Percentiles rank a stretch among this genome's conserved stretches.
These are phyloP conservation scores for Aspergillus clavatus DNA, from an alignment of 2,329 filamentous ascomycete species.

Conservation along the genomic window DNA sequence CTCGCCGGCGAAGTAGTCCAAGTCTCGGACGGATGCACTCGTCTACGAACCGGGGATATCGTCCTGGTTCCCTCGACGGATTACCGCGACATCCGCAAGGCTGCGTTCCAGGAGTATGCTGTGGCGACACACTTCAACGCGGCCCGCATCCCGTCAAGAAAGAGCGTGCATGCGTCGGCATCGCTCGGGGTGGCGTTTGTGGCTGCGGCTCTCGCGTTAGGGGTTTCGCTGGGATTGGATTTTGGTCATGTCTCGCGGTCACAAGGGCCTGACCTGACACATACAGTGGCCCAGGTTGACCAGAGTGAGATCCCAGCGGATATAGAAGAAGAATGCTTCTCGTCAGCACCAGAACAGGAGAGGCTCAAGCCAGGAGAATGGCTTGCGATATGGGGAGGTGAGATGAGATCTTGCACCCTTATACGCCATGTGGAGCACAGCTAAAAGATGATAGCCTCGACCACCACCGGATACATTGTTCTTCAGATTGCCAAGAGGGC, in stretches of 20 bases:
- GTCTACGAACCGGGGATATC: slow-evolving; percentile 54
- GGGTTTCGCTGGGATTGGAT: slow-evolving; percentile 65
- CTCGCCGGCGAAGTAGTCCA: slow-evolving; percentile 61
- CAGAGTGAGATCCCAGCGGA: slow-evolving; percentile 53
- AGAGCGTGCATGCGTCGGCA: slow-evolving; percentile 54
- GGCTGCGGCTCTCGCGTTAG: slow-evolving; percentile 61
- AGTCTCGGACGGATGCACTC: slow-evolving; percentile 38
- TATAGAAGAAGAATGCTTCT: slow-evolving; percentile 59
- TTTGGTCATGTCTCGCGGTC: slow-evolving; percentile 45
- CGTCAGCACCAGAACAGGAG: slow-evolving; percentile 49
- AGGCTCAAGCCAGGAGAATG: slow-evolving; percentile 60
- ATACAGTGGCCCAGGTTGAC: slow-evolving; percentile 46
- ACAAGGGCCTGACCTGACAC: slow-evolving; percentile 56
- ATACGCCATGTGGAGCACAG: neutral
- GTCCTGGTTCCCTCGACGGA: slow-evolving; percentile 66
- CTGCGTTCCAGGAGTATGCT: slow-evolving; percentile 66
- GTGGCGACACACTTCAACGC: slow-evolving; percentile 62
- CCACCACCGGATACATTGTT: slow-evolving; percentile 62
- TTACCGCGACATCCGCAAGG: slow-evolving; percentile 67
- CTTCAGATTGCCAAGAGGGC: slow-evolving; percentile 64
- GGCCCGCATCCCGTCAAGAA: slow-evolving; percentile 54
- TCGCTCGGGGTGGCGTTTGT: slow-evolving; percentile 68
- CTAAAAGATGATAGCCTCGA: slow-evolving; percentile 48
- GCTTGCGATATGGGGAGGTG: slow-evolving; percentile 69
- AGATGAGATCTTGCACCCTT: slow-evolving; percentile 17